Base-by-base conservation (phyloP, 2,329 filamentous ascomycete species). In the Colletotrichum falcatum region DNA sequence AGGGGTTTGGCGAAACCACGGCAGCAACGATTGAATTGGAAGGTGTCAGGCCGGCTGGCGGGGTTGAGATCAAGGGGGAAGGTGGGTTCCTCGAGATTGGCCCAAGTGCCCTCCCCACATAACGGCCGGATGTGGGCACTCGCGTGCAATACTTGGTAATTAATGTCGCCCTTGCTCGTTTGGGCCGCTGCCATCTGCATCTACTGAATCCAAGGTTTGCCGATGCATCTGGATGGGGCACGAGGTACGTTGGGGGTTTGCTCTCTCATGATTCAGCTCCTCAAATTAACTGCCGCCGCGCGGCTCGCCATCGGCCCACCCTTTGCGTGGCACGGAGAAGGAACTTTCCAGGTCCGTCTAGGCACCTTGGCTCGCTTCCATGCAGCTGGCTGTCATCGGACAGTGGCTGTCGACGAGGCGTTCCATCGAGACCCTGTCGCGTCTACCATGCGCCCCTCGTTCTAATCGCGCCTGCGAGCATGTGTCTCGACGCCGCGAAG, bases 401-500 rank as follows among this genome's bases (percentile, higher is more conserved):
- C 39, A 33, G 8, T n/a, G 37, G 35, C 33, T 46, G 51, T 20
- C 49, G 28, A 37, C 51, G 54, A 66, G 58, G 39, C 60, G 49
- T 35, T 18, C 18, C 33, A 16, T 51, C 23, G 58, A 55, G 11
- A 46, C 46, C 33, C 28, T 11, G 23, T 16, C 18, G 56, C 63
- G 51, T 66, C 44, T 49, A 44, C 20, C 26, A 48, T 56, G 42
- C 30, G 20, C 49, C 37, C 49, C 61, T 56, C 51, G 56, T 53
- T 66, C 56, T 49, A 51, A 23, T 56, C 56, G 44, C 62, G 66
- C 46, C n/a, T 30, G 56, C 49, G 63, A 61, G 56, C 42, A 28
- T 44, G 39, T 20, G 39, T 63, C 66, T 61, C 58, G 66, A 33
- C 56, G 54, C 59, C 62, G n/a, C n/a, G n/a, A n/a, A n/a, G n/a